Base-by-base conservation (phyloP, 2,329 filamentous ascomycete genomes). In the Fusarium xyrophilum region DNA sequence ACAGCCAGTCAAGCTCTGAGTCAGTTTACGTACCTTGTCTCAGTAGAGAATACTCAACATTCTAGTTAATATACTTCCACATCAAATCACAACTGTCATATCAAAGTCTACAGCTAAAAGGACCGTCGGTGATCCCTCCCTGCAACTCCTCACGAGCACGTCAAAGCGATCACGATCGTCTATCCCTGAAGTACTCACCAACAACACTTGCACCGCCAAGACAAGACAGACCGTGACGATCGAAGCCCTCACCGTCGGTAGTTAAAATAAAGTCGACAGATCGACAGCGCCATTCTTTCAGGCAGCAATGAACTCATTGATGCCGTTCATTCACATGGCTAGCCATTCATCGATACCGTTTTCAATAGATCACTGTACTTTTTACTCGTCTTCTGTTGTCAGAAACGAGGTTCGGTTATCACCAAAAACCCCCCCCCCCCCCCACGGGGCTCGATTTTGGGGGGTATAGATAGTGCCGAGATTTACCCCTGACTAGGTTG, bases 381-480 rank as follows among this genome's bases (percentile, higher is more conserved):
- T 30, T 36, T n/a, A 21, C 60, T 27, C 33, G 15, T 48, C 38
- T 44, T 25, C n/a, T 33, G 33, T n/a, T 63, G 33, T 30, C 50
- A 44, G 43, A 36, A 63, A 63, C 50, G 56, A 63, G 60, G 39
- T 46, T 58, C 57, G 32, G 60, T 47, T 56, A 56, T 64, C 40
- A 44, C 50, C 30, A 43, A 19, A 44, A 23, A n/a, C n/a, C n/a
- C n/a, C n/a, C n/a, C n/a, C n/a, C n/a, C n/a, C 32, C 61, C 62
- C 48, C 63, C 55, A 65, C 55, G 63, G 63, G 61, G 55, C 32
- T 27, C 17, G 61, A 43, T 64, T 64, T n/a, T n/a, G n/a, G n/a
- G 60, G 60, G 61, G 43, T 64, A 64, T 65, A 65, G 62, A n/a
- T n/a, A n/a, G n/a, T 60, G 46, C 35, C n/a, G 53, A 46, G 54